Evolutionary conservation across 495 filamentous ascomycete species (phyloP), one percentile per base, ranked within the genome.

Genomic region (Annulohypoxylon moriforme): DNA sequence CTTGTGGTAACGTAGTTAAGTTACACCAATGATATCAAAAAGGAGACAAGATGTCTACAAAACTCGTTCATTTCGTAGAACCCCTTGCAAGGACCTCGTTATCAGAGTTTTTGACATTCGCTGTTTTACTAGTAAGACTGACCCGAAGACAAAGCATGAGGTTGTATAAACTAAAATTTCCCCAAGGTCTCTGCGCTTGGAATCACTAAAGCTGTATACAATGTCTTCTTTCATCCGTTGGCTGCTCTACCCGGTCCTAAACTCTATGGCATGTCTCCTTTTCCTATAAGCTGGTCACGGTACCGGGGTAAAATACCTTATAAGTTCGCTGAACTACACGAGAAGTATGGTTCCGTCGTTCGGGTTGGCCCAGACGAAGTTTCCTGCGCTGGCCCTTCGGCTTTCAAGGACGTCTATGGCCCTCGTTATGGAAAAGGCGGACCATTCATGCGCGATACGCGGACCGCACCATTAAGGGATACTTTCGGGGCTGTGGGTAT

Each of bases 271-370:
- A 61, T 73, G 9, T 77, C 72, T 18, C 68, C 72, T 42, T 33
- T 81, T 25, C 77, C 79, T 20, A 67, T 71, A 38, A 60, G 65
- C 22, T 79, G 66, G 52, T 60, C 63, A 0, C 33, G 60, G 2
- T 27, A 68, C 0, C 40, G 33, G 0, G 80, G 81, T 8, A 62
- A 22, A 20, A 49, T 67, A 1, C 75, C 77, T 0, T 77, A 76
- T 27, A 76, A 74, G 9, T 81, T 81, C 61, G 76, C 81, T 36
- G 52, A 69, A 18, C 56, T 84, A 8, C 84, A 86, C 56, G 65
- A 80, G 29, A 67, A 72, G 10, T 86, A 86, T 44, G 84, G 84
- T 14, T 58, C 79, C 27, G 75, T 84, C n/a, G 79, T 86, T 14
- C 80, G 84, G 0, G 81, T 84, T 46, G 77, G 73, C 2, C 84